Conservation (phyloP, 352 stramenopile genomes). For the Pythium utonaiense region DNA sequence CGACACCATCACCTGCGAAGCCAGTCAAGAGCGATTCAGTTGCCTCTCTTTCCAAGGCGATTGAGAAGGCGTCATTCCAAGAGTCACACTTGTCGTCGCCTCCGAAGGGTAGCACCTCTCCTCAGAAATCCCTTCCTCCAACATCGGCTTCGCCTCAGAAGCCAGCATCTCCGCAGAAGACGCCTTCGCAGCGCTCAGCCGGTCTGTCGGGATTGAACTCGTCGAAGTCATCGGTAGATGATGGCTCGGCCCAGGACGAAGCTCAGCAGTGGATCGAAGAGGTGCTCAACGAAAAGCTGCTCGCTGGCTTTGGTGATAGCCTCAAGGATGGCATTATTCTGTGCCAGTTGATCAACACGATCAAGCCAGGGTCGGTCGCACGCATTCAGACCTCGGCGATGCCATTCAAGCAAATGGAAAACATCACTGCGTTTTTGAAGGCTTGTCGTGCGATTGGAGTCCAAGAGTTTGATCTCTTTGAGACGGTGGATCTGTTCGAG, state of each 20-base stretch:
- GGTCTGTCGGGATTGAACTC: slow-evolving; percentile 33
- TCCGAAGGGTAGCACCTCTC: not conserved
- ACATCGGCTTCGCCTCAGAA: not conserved
- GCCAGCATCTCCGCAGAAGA: slow-evolving; percentile 12
- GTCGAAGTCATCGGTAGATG: slow-evolving; percentile 16
- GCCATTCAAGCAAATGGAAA: slow-evolving; percentile 92
- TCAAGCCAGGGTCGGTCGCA: slow-evolving; percentile 51
- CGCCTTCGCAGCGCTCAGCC: slow-evolving; percentile 23
- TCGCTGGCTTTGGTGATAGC: slow-evolving; percentile 62
- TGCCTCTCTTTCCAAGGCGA: slow-evolving; percentile 37
- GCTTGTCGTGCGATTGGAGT: slow-evolving; percentile 81
- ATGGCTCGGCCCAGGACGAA: slow-evolving; percentile 32
- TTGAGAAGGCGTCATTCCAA: slow-evolving; percentile 35
- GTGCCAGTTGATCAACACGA: slow-evolving; percentile 74
- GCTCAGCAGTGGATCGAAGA: slow-evolving; percentile 78
- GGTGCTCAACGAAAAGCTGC: slow-evolving; percentile 66
- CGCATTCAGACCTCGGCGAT: slow-evolving; percentile 65
- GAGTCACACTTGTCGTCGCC: slow-evolving; percentile 1
- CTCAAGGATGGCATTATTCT: slow-evolving; percentile 80
- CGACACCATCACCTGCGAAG: slow-evolving; percentile 15
- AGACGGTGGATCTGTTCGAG: slow-evolving; percentile 88
- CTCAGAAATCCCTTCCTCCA: not conserved
- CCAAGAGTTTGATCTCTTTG: slow-evolving; percentile 87
- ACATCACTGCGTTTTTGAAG: slow-evolving; percentile 80
- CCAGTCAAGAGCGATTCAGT: slow-evolving; percentile 38